Percentiles rank a stretch among this genome's conserved stretches.
Evolutionary conservation across 1,139 yeast genomes (phyloP).

Genomic region (Lodderomyces metapsilosis): DNA sequence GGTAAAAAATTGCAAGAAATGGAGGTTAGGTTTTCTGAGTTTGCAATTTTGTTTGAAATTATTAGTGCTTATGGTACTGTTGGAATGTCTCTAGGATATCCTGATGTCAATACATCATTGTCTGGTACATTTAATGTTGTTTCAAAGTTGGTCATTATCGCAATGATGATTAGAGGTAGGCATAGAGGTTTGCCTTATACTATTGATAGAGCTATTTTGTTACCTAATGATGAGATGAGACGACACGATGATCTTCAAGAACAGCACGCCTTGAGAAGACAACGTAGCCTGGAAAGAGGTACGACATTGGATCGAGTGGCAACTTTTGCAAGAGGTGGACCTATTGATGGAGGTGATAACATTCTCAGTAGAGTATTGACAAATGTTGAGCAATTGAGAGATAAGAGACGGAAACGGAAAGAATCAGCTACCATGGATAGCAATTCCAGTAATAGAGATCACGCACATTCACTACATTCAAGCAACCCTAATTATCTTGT

Average conservation of each 20-base stretch:
- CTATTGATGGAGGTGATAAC: slow-evolving; percentile 16
- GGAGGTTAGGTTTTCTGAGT: slow-evolving; percentile 58
- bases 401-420: slow-evolving; percentile 4
- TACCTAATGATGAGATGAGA: slow-evolving; percentile 71
- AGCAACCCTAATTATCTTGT: slow-evolving; percentile 12
- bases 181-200: slow-evolving; percentile 96
- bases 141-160: slow-evolving; percentile 81
- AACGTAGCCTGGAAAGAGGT: slow-evolving; percentile 28
- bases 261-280: slow-evolving; percentile 45
- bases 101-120: slow-evolving; percentile 64
- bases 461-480: slow-evolving; percentile 6
- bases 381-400: slow-evolving; percentile 12
- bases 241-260: slow-evolving; percentile 70
- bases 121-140: slow-evolving; percentile 68
- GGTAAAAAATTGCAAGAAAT: slow-evolving; percentile 54
- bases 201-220: slow-evolving; percentile 89
- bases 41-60: slow-evolving; percentile 78
- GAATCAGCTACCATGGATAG: background rate
- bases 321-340: slow-evolving; percentile 12
- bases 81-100: slow-evolving; percentile 85
- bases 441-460: background rate
- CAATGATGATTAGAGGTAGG: slow-evolving; percentile 90
- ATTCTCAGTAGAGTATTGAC: slow-evolving; percentile 16
- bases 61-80: slow-evolving; percentile 97
- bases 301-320: slow-evolving; percentile 18